phyloP scores from a whole-genome alignment of 140 eudicot genomes.

The Senecio squalidus region DNA sequence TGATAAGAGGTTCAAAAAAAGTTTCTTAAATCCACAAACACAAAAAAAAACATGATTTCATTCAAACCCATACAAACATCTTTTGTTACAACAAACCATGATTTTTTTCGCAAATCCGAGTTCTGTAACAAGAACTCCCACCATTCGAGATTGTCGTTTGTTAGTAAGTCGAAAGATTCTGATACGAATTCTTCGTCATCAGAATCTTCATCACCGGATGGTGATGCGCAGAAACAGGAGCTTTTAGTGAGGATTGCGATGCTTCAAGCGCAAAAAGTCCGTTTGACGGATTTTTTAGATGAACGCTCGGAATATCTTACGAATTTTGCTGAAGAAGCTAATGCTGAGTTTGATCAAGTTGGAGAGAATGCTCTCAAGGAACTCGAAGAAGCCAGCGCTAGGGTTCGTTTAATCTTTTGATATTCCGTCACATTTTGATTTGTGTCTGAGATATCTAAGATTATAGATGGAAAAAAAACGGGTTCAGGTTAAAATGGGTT shows the following conservation, averaged over 20 bases:
- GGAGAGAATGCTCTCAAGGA: slow-evolving; percentile 73
- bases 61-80: slow-evolving; percentile 52
- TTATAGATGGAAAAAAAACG: too few species aligned
- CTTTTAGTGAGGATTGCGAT: slow-evolving; percentile 72
- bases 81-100: slow-evolving; percentile 37
- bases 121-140: slow-evolving; percentile 27
- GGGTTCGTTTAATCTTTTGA: slow-evolving; percentile 41
- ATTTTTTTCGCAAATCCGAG: slow-evolving; percentile 21
- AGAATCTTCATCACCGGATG: slow-evolving; percentile 34
- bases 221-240: slow-evolving; percentile 60
- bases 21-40: neutral
- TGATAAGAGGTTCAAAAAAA: slow-evolving; percentile 35
- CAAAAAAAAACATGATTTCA: slow-evolving; percentile 45
- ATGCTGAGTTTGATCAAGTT: slow-evolving; percentile 65
- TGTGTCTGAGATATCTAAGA: neutral
- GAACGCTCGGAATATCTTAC: slow-evolving; percentile 76
- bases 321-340: slow-evolving; percentile 82
- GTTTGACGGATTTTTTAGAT: slow-evolving; percentile 71
- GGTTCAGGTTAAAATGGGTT: too few species aligned
- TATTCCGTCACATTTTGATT: neutral
- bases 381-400: slow-evolving; percentile 74
- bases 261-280: slow-evolving; percentile 92
- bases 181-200: slow-evolving; percentile 21
- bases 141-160: slow-evolving; percentile 21
- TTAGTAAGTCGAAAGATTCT: slow-evolving; percentile 48